A percentile compares a stretch with the other conserved stretches of the same genome.
These are phyloP conservation scores for Kitagawia praeruptora DNA, from an alignment of 129 eudicot species.

Conservation along the genomic window DNA sequence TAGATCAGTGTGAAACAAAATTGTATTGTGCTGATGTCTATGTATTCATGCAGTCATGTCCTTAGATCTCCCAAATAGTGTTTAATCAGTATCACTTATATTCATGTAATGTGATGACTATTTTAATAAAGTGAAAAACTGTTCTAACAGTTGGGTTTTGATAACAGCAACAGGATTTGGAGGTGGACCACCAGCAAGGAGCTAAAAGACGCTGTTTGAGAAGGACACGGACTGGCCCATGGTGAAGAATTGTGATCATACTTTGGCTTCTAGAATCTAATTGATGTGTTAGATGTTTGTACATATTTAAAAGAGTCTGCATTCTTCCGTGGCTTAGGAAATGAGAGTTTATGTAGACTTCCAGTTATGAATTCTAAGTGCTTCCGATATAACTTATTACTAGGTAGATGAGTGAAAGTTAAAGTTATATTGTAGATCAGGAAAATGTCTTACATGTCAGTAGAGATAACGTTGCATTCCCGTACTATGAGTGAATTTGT, in stretches of 20 bases:
- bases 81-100: not conserved
- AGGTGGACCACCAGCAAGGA: conserved; percentile 49
- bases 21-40: not conserved
- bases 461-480: not conserved
- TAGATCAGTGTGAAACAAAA: not conserved
- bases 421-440: conserved; percentile 11
- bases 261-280: not conserved
- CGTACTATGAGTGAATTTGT: not conserved
- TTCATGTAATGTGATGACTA: not conserved
- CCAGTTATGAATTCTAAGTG: not conserved
- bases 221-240: conserved; percentile 78
- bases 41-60: not conserved
- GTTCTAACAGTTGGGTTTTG: not conserved
- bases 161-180: conserved; percentile 52
- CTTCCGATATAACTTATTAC: conserved; percentile 15
- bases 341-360: conserved; percentile 16
- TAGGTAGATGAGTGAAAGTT: conserved; percentile 14
- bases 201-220: conserved; percentile 48
- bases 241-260: conserved; percentile 32
- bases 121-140: not conserved
- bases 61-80: not conserved
- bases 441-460: not conserved
- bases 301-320: conserved; percentile 24
- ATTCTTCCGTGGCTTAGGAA: conserved; percentile 17
- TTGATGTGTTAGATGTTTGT: conserved; percentile 21